Evolutionary conservation across 169 alveolate genomes (phyloP).

Genomic region (Plasmodium berghei): DNA sequence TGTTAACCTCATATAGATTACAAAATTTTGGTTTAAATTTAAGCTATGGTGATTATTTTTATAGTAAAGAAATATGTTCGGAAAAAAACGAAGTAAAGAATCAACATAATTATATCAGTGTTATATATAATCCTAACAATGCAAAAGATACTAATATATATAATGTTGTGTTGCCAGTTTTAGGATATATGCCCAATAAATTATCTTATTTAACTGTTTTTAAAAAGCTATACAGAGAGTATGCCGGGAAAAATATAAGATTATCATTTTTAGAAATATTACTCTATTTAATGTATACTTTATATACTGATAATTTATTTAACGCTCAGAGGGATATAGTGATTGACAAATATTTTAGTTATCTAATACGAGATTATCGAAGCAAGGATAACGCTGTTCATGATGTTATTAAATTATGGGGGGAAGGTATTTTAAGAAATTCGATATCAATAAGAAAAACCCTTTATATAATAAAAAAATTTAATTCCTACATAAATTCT

Average conservation of each 20-base stretch:
- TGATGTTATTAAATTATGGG: constrained; percentile 24
- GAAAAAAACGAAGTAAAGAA: constrained; percentile 26
- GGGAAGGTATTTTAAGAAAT: constrained; percentile 48
- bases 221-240: constrained; percentile 44
- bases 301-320: constrained; percentile 61
- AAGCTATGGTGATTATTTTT: constrained; percentile 54
- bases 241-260: constrained; percentile 13
- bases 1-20: constrained; percentile 72
- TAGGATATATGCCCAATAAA: constrained; percentile 59
- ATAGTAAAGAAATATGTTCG: constrained; percentile 43
- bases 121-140: constrained; percentile 12
- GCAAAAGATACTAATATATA: constrained; percentile 16
- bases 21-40: constrained; percentile 45
- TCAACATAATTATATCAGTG: constrained; percentile 55
- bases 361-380: background rate
- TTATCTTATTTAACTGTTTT: constrained; percentile 53
- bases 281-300: constrained; percentile 60
- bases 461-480: constrained; percentile 56
- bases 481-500: constrained; percentile 61
- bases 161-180: constrained; percentile 72
- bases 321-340: background rate
- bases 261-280: constrained; percentile 70
- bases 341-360: constrained; percentile 8
- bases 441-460: constrained; percentile 26
- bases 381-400: background rate